phyloP scores from a whole-genome alignment of 2,329 filamentous ascomycete species.

The Colletotrichum orbiculare region DNA sequence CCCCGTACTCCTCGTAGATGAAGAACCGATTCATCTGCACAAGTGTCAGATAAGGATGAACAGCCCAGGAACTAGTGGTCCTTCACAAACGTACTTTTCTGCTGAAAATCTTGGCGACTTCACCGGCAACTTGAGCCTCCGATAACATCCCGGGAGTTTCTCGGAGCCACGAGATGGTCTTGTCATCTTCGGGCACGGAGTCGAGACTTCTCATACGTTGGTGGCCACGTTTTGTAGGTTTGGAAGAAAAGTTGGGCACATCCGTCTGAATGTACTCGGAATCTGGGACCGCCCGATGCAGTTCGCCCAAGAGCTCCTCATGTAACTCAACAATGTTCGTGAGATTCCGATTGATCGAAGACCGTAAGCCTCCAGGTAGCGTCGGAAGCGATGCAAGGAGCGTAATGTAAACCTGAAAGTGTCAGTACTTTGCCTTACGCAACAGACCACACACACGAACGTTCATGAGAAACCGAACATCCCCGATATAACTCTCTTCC shows the following conservation, averaged over 20 bases:
- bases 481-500: conserved; percentile 89
- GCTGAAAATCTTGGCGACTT: conserved; percentile 70
- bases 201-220: conserved; percentile 62
- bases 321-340: conserved; percentile 85
- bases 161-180: conserved; percentile 54
- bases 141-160: conserved; percentile 63
- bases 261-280: conserved; percentile 69
- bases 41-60: conserved; percentile 3
- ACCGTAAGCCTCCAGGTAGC: conserved; percentile 71
- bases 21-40: conserved; percentile 82
- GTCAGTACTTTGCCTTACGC: neutral
- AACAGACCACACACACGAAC: conserved; percentile 70
- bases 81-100: conserved; percentile 59
- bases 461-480: conserved; percentile 87
- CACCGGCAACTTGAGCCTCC: conserved; percentile 68
- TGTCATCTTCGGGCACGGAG: conserved; percentile 54
- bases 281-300: conserved; percentile 77
- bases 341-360: conserved; percentile 82
- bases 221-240: conserved; percentile 46
- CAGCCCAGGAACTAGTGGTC: too few relatives aligned
- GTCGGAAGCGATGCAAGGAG: conserved; percentile 78
- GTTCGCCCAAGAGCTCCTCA: conserved; percentile 79
- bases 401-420: conserved; percentile 75
- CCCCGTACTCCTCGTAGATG: conserved; percentile 90
- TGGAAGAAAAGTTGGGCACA: conserved; percentile 36